Evolutionary conservation across 164 flowering plant genomes (phyloP), one percentile per base, ranked within the genome.

Genomic region (Brasenia schreberi): DNA sequence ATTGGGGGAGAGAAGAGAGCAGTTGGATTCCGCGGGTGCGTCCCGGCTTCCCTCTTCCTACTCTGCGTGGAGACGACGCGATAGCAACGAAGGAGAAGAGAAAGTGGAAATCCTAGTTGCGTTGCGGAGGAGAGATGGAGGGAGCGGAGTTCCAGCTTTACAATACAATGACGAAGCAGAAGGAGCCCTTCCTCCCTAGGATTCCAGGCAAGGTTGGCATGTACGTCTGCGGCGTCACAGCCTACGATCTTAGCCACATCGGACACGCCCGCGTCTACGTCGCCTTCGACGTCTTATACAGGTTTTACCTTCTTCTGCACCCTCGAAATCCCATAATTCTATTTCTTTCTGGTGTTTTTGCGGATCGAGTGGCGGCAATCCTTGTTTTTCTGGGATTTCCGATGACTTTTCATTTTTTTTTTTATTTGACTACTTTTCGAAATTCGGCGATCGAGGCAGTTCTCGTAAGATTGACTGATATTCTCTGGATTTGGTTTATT

Each of bases 191-290:
- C 75, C 76, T 19, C 64, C 79, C 97, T 0, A 71, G 62, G n/a
- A 77, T 66, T 14, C 74, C 80, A 0, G 87, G 92, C 11, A 84
- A 85, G 72, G 93, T 85, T 3, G 78, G 85, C 61, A 85, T 89
- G 90, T 89, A 91, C 59, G 85, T 91, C 42, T 88, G 97, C 43
- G 96, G 96, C 19, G 79, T 91, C 67, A 86, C 96, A 2, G 80
- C 89, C 5, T 89, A 89, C 69, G 96, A 87, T 63, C 72, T 80
- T 74, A 87, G 96, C 79, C 96, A 91, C 67, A 82, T 87, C 62
- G 94, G 97, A 68, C 97, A 89, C 44, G 97, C 96, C 44, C 87
- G 96, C 5, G 96, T 89, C 43, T 87, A 92, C 52, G 92, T 91
- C 23, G 77, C 81, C 45, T 91, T 91, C 45, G 97, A 91, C 61